Evolutionary conservation across 2,329 filamentous ascomycete genomes (phyloP).

Genomic region (Cladosporium sp.): DNA sequence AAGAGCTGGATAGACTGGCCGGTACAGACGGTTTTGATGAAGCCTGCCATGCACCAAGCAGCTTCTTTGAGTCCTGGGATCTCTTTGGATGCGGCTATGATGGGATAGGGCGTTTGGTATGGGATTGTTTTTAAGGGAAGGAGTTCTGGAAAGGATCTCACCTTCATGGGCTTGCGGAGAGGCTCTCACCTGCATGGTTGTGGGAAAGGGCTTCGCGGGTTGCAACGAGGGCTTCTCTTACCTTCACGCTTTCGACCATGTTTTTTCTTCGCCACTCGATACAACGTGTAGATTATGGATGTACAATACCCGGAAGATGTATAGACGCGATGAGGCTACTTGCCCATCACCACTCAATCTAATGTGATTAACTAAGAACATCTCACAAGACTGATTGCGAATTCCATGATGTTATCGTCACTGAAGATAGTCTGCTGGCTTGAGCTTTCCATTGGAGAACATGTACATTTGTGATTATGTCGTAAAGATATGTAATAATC

Average conservation of each 20-base stretch:
- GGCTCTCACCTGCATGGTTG: neutral
- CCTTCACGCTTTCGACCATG: neutral
- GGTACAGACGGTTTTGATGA: conserved; percentile 30
- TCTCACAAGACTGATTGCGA: neutral
- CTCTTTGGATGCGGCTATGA: conserved; percentile 14
- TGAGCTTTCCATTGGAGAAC: neutral
- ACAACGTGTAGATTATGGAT: conserved; percentile 15
- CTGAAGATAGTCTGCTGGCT: neutral
- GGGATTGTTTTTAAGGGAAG: neutral
- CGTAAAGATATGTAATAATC: too few relatives aligned
- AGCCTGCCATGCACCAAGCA: conserved; percentile 3
- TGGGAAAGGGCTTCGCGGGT: neutral
- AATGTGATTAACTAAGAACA: neutral
- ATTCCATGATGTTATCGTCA: neutral
- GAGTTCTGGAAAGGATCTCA: neutral
- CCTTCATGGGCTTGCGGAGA: neutral
- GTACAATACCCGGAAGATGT: conserved; percentile 14
- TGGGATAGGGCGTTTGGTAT: conserved; percentile 2
- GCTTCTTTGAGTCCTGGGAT: conserved; percentile 10
- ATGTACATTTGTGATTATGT: neutral
- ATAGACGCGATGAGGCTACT: neutral
- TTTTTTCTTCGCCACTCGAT: conserved; percentile 10
- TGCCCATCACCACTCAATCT: neutral
- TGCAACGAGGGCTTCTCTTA: neutral
- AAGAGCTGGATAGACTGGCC: conserved; percentile 38